Evolutionary conservation across 768 basidiomycete species (phyloP), one percentile per base, ranked within the genome.

Genomic region (Krasilnikovozyma curviuscula): DNA sequence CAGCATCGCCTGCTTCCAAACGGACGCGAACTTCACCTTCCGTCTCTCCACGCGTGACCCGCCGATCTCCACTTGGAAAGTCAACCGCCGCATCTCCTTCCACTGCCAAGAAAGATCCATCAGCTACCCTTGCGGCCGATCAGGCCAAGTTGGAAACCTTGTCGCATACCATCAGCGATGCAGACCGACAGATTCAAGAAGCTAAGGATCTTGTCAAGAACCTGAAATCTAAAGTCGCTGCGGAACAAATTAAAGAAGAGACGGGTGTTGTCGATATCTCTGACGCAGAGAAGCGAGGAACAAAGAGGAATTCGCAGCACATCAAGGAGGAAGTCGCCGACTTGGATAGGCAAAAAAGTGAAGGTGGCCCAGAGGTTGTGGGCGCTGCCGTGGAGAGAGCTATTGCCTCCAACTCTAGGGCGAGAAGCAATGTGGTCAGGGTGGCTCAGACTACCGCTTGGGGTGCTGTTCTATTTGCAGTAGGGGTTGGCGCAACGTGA

Each of bases 401-500:
- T 39, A 70, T 80, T 44, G 71, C 68, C 18, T 71, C 76, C 27
- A 85, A 85, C 61, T 72, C 71, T 40, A 72, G 83, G 39, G 56
- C 51, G 3, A 41, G 21, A 12, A 43, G 48, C 18, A 40, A 48
- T 12, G 41, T 73, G 73, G 62, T 60, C 68, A 40, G 44, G 18
- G 60, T 78, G 54, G 72, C 77, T 55, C 77, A 83, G 10, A 72
- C 75, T 58, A 69, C 79, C 46, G 81, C 79, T 2, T 88, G 83
- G 83, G 84, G 84, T 31, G 69, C 80, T 18, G 71, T 81, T 31
- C 79, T 80, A 18, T 89, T 91, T 64, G 82, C 81, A 31, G 68
- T 84, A 42, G 83, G 83, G 25, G 67, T 81, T 62, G 74, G 81
- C 42, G 83, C 82, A 53, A 72, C 80, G 82, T 85, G 58, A 67